A percentile compares a stretch with the other conserved stretches of the same genome.
Conservation (phyloP, 495 filamentous ascomycete genomes). For the Aspergillus incahuasiensis region DNA sequence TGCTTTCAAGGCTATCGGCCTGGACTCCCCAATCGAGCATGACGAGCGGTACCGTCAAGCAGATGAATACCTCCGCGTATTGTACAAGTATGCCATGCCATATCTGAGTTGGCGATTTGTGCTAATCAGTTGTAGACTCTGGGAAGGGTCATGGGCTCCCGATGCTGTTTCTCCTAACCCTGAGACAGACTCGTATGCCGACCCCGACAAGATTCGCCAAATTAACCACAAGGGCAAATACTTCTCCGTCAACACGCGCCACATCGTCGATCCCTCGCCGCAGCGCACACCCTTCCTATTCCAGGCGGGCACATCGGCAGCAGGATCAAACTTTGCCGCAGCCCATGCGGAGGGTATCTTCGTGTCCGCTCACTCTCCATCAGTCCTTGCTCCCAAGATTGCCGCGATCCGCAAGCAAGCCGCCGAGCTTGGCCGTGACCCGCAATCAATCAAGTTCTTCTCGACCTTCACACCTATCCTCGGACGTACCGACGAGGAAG, state of each 20-base stretch:
- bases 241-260: constrained; percentile 46
- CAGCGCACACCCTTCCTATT: constrained; percentile 62
- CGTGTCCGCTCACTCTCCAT: constrained; percentile 51
- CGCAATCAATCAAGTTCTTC: constrained; percentile 56
- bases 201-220: constrained; percentile 51
- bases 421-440: constrained; percentile 47
- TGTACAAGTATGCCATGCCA: constrained; percentile 43
- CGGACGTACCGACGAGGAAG: constrained; percentile 53
- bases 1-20: constrained; percentile 54
- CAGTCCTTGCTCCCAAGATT: constrained; percentile 48
- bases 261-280: constrained; percentile 57
- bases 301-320: constrained; percentile 58
- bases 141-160: constrained; percentile 58
- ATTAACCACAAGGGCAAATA: constrained; percentile 59
- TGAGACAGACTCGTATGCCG: constrained; percentile 47
- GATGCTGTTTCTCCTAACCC: constrained; percentile 48
- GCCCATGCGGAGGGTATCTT: constrained; percentile 63
- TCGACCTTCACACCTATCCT: constrained; percentile 55
- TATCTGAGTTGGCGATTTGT: neutral
- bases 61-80: constrained; percentile 55
- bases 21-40: constrained; percentile 53
- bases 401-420: constrained; percentile 51
- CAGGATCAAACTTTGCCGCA: constrained; percentile 54
- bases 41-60: constrained; percentile 58
- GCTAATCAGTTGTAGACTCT: constrained; percentile 35